A percentile compares a stretch with the other conserved stretches of the same genome.
Conservation (phyloP, 108 stramenopile species). For the Cyclotella atomus region DNA sequence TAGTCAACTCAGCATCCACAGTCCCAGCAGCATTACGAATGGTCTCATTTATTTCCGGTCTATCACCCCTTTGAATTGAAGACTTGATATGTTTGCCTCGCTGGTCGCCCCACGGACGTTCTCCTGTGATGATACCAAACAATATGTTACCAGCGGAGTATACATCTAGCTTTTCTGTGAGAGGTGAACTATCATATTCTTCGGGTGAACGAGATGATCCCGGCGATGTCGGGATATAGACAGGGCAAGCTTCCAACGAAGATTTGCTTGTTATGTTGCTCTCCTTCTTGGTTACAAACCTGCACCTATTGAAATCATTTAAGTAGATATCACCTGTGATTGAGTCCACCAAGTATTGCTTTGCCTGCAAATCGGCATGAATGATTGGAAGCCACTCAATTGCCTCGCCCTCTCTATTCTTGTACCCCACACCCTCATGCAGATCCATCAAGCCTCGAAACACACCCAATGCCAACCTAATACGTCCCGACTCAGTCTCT, state of each 20-base stretch:
- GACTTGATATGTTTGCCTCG: conserved; percentile 32
- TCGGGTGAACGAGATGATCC: conserved; percentile 75
- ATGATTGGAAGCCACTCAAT: conserved; percentile 56
- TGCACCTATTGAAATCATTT: conserved; percentile 91
- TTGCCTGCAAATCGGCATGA: conserved; percentile 80
- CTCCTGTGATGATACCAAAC: conserved; percentile 52
- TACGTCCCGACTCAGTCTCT: conserved; percentile 46
- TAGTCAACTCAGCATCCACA: conserved; percentile 37
- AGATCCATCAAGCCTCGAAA: conserved; percentile 61
- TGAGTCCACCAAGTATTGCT: conserved; percentile 75
- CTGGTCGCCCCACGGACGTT: conserved; percentile 39
- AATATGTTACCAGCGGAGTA: conserved; percentile 52
- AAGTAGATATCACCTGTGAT: conserved; percentile 55
- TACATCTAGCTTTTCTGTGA: conserved; percentile 52
- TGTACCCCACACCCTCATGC: conserved; percentile 54
- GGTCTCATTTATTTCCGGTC: conserved; percentile 37
- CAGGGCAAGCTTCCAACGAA: conserved; percentile 47
- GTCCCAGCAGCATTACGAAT: conserved; percentile 37
- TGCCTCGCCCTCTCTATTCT: conserved; percentile 5
- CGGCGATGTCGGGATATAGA: conserved; percentile 81
- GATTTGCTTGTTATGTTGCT: conserved; percentile 6
- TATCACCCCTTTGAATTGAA: conserved; percentile 28
- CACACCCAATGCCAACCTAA: conserved; percentile 67
- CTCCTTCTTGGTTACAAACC: conserved; percentile 67
- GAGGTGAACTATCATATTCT: conserved; percentile 57